phyloP scores from a whole-genome alignment of 331 rosid genomes.

The Rosa hybrid region DNA sequence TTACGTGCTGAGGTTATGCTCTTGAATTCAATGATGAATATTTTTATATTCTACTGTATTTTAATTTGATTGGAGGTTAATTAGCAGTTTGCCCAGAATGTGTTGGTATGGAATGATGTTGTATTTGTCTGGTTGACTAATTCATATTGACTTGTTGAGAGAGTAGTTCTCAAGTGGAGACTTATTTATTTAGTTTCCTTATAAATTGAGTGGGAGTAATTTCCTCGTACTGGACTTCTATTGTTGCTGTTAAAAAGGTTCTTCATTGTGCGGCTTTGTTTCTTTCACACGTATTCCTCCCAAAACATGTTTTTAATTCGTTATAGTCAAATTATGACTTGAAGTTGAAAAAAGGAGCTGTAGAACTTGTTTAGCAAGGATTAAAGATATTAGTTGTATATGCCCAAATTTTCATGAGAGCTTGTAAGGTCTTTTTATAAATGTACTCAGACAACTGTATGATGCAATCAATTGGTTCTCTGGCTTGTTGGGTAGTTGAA shows the following conservation, averaged over 20 bases:
- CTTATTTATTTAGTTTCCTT: neutral
- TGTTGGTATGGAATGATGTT: neutral
- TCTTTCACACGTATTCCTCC: neutral
- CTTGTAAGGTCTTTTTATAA: neutral
- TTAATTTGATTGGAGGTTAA: neutral
- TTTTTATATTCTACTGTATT: neutral
- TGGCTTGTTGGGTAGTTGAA: neutral
- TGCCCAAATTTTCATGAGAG: neutral
- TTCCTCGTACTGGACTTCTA: neutral
- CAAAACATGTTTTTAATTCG: neutral
- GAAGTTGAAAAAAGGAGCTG: constrained; percentile 7
- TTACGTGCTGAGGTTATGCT: constrained; percentile 81
- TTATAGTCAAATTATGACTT: neutral
- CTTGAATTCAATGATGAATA: constrained; percentile 5
- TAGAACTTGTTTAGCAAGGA: neutral
- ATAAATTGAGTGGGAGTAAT: neutral
- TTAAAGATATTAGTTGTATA: neutral
- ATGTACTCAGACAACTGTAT: neutral
- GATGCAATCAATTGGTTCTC: constrained; percentile 1
- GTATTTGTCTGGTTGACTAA: neutral
- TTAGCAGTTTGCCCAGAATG: neutral
- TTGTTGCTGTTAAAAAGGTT: neutral
- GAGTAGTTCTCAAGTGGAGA: neutral
- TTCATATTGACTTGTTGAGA: neutral
- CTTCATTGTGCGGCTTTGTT: neutral